Base-by-base conservation (phyloP, 2,329 filamentous ascomycete species). In the Xylariaceae sp. region DNA sequence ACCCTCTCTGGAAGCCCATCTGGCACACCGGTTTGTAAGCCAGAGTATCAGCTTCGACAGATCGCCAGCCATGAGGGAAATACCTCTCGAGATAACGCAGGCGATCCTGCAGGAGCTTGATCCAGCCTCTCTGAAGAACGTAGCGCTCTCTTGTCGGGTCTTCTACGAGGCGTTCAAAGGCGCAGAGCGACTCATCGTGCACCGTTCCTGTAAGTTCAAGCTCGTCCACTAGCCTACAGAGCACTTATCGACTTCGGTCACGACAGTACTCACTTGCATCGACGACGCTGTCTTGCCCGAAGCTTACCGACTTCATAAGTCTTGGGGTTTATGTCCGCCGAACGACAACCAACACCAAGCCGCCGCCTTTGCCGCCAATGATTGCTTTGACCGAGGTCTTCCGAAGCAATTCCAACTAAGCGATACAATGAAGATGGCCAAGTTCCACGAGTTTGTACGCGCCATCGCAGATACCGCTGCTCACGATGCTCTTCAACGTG, bases 211-310 rank as follows among this genome's bases (percentile, higher is more conserved):
- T 27, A 27, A 27, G 22, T 27, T 27, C 22, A 27, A 27, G 7
- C 7, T 27, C 22, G 22, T 7, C 7, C 22, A 5, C 22, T 27
- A 4, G 22, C 22, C 22, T 27, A 27, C 4, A 27, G 22, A 27
- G 22, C 22, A 27, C 4, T 27, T 27, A 27, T 7, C 7, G 22
- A 27, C 22, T 27, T 27, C 22, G 22, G 22, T 7, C 22, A 27
- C 7, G 22, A 27, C 22, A 27, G 22, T 53, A n/a, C n/a, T 52
- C 2, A 40, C 40, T 15, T 48, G 53, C 30, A 47, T 55, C 33
- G 12, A 47, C 19, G 36, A 40, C 27, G 40, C 45, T 27, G 48
- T 57, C 7, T 15, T 57, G n/a, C 48, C 52, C 2, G 55, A 57
- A 22, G 47, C 43, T 11, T 30, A 52, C 10, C 22, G 44, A 10